Evolutionary conservation across 768 basidiomycete genomes (phyloP).

Genomic region (Hypholoma sublateritium): DNA sequence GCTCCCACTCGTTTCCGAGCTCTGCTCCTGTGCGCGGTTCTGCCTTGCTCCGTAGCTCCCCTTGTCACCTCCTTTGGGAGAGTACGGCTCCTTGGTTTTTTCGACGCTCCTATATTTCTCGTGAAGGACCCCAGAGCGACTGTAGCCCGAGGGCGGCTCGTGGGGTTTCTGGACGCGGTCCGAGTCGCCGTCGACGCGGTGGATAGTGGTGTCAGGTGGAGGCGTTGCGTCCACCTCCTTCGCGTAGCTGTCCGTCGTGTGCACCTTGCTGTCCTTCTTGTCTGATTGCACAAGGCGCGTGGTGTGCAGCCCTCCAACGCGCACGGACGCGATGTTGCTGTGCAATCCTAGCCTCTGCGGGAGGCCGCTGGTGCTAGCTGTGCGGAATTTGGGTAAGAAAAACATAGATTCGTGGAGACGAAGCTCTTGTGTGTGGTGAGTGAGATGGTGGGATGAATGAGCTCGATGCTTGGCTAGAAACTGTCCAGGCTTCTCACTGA

Average conservation of each 20-base stretch:
- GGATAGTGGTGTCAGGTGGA: conserved; percentile 14
- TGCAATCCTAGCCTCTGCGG: not conserved
- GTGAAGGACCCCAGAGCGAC: conserved; percentile 36
- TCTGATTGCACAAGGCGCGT: not conserved
- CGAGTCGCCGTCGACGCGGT: conserved; percentile 19
- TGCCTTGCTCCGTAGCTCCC: conserved; percentile 27
- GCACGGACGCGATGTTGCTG: not conserved
- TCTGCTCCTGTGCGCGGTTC: conserved; percentile 29
- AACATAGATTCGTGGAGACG: no score
- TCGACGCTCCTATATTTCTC: conserved; percentile 33
- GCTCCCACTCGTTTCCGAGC: conserved; percentile 29
- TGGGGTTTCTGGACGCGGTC: conserved; percentile 34
- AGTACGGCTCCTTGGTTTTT: conserved; percentile 30
- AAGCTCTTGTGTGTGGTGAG: no score
- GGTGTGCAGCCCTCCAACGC: conserved; percentile 3
- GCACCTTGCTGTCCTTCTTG: conserved; percentile 3
- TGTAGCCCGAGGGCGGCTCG: conserved; percentile 50
- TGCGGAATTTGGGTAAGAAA: not conserved
- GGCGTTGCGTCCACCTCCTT: conserved; percentile 20
- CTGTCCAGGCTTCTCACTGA: no score
- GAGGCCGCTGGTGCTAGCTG: not conserved
- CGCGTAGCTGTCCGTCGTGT: conserved; percentile 20
- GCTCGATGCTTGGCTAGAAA: no score
- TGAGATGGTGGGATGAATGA: no score
- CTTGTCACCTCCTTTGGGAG: conserved; percentile 28